Conservation (phyloP, 2,329 filamentous ascomycete genomes). For the Nannizzia gypsea region DNA sequence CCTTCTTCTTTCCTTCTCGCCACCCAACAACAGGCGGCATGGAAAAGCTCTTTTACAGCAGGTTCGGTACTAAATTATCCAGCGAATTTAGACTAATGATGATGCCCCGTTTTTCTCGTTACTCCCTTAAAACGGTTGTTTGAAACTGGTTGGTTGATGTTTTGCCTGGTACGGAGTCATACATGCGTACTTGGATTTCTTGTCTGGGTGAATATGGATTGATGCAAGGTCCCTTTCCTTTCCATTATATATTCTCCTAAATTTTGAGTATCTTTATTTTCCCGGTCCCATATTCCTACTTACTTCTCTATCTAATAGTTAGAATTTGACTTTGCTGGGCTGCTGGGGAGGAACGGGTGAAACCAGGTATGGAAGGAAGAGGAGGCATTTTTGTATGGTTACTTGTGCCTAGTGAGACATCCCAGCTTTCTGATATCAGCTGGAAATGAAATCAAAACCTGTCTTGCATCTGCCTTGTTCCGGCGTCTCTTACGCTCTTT, state of each 20-base stretch:
- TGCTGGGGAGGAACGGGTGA: slow-evolving; percentile 30
- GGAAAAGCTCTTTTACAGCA: not conserved
- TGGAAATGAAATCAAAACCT: not conserved
- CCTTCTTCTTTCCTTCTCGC: not conserved
- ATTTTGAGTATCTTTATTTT: not conserved
- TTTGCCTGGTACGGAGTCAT: slow-evolving; percentile 9
- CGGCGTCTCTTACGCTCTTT: not conserved
- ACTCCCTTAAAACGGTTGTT: not conserved
- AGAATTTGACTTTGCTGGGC: slow-evolving; percentile 15
- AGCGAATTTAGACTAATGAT: slow-evolving; percentile 20
- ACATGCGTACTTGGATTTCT: slow-evolving; percentile 19
- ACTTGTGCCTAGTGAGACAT: not conserved
- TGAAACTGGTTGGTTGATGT: not conserved
- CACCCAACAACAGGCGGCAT: not conserved
- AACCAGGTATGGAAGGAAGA: slow-evolving; percentile 29
- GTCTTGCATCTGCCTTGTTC: not conserved
- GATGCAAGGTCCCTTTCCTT: slow-evolving; percentile 23
- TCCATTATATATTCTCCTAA: slow-evolving; percentile 6
- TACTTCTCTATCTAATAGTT: slow-evolving; percentile 16
- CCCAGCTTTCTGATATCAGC: not conserved
- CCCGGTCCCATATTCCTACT: not conserved
- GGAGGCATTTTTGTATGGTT: slow-evolving; percentile 26
- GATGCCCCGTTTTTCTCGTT: slow-evolving; percentile 19
- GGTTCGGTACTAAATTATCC: slow-evolving; percentile 13
- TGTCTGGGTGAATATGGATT: slow-evolving; percentile 29